These are phyloP conservation scores for Flaveria bidentis DNA, from an alignment of 129 eudicot species.

Conservation along the genomic window DNA sequence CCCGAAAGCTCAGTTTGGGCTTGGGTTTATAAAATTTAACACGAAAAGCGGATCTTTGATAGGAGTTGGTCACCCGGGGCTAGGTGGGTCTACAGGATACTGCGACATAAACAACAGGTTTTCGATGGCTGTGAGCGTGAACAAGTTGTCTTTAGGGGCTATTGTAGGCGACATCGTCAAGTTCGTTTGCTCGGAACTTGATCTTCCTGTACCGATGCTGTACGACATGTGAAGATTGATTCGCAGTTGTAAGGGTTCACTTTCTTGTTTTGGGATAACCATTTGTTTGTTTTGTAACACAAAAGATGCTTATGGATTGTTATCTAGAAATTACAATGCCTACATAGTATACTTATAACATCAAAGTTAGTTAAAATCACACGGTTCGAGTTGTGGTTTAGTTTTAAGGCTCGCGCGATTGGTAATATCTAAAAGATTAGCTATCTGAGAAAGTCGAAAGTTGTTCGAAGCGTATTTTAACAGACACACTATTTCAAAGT, in stretches of 20 bases:
- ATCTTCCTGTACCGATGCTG: conserved; percentile 64
- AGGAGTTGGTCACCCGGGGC: conserved; percentile 89
- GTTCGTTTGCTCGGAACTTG: conserved; percentile 71
- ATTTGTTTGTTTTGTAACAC: not conserved
- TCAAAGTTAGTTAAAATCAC: too few species aligned
- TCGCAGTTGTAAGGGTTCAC: not conserved
- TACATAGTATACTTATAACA: too few species aligned
- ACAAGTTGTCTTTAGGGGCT: conserved; percentile 76
- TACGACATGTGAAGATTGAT: conserved; percentile 14
- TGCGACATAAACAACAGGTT: conserved; percentile 73
- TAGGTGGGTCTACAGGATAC: conserved; percentile 90
- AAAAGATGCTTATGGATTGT: too few species aligned
- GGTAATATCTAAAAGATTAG: too few species aligned
- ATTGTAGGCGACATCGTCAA: conserved; percentile 61
- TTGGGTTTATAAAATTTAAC: conserved; percentile 60
- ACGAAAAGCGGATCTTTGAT: conserved; percentile 55
- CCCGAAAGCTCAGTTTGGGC: conserved; percentile 65
- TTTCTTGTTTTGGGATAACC: not conserved
- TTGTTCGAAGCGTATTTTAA: too few species aligned
- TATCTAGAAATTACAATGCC: too few species aligned
- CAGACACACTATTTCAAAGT: too few species aligned
- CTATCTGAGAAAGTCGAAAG: too few species aligned
- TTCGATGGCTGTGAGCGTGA: conserved; percentile 70
- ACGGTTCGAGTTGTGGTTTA: too few species aligned
- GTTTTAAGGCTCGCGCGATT: too few species aligned